Conservation (phyloP, 2,329 filamentous ascomycete species). For the Fusarium begoniae region DNA sequence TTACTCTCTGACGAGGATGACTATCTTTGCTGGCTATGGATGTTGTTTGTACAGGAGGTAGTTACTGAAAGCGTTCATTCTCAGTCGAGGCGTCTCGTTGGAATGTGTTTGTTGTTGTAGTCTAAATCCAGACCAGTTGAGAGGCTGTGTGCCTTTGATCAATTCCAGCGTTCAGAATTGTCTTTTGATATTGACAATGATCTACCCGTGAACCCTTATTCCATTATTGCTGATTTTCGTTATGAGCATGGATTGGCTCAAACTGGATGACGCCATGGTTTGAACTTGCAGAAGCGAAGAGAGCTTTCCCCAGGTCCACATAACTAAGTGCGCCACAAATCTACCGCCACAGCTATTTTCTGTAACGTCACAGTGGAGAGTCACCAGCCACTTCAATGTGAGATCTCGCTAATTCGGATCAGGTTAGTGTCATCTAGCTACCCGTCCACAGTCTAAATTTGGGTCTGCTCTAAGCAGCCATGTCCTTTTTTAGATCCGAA, state of each 20-base stretch:
- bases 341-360: constrained; percentile 6
- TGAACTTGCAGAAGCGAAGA: constrained; percentile 28
- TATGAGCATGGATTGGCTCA: constrained; percentile 25
- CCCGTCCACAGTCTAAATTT: constrained; percentile 35
- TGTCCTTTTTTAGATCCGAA: constrained; percentile 17
- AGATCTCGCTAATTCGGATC: neutral
- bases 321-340: constrained; percentile 13
- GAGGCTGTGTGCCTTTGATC: neutral
- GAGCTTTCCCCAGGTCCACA: constrained; percentile 27
- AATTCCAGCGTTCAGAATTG: neutral
- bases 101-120: constrained; percentile 17
- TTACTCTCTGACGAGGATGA: neutral
- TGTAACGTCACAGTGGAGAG: constrained; percentile 25
- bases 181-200: neutral
- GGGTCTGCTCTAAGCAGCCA: constrained; percentile 32
- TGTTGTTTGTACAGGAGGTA: neutral
- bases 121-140: neutral
- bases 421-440: constrained; percentile 23
- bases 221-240: constrained; percentile 22
- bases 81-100: constrained; percentile 3
- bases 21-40: neutral
- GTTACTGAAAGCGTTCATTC: constrained; percentile 12
- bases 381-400: constrained; percentile 30
- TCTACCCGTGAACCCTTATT: constrained; percentile 7
- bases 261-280: constrained; percentile 22